Base-by-base conservation (phyloP, 192 early-diverging fungal species). In the Coemansia sp. region DNA sequence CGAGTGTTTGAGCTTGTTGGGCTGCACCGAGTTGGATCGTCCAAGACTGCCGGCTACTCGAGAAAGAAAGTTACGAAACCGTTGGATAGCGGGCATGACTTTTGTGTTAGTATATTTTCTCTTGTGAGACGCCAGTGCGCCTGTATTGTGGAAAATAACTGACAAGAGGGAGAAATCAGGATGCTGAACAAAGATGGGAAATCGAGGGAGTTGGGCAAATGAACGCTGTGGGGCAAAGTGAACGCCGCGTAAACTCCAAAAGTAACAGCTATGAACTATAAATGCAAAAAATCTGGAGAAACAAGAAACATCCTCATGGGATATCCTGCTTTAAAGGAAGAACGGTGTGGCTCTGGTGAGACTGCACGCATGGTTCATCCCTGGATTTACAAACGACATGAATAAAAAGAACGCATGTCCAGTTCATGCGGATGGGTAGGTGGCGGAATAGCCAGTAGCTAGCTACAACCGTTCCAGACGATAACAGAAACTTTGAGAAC, bases 1-100 rank as follows among this genome's bases (percentile, higher is more conserved):
- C 23, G 68, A 67, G 21, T 50, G 57, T 47, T 63, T 66, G 61
- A 76, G 68, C 55, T 76, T 76, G 65, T 65, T 63, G 12, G 56
- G 68, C 50, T 67, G 65, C 24, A 50, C 50, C 42, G 68, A 68
- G 37, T 71, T 65, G 31, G 74, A 67, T 20, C 74, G 74, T n/a
- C 74, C 65, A 25, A 76, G 74, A 17, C 65, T 67, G 18, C 68
- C 65, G 25, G 74, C 74, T 76, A 76, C 74, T 71, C 61, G 71
- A 61, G 74, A 63, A 58, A 76, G 57, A 31, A 76, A n/a, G 25
- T 58, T 46, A n/a, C 69, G 69, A 57, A 76, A 58, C 48, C 74
- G 74, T 46, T 53, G 52, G 20, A 70, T 58, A n/a, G 67, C 68
- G 14, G 74, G 64, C 74, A 76, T 76, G 37, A 23, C 34, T 56